Evolutionary conservation across 192 early-diverging fungal species (phyloP), one percentile per base, ranked within the genome.

Genomic region (Podochytrium sp.): DNA sequence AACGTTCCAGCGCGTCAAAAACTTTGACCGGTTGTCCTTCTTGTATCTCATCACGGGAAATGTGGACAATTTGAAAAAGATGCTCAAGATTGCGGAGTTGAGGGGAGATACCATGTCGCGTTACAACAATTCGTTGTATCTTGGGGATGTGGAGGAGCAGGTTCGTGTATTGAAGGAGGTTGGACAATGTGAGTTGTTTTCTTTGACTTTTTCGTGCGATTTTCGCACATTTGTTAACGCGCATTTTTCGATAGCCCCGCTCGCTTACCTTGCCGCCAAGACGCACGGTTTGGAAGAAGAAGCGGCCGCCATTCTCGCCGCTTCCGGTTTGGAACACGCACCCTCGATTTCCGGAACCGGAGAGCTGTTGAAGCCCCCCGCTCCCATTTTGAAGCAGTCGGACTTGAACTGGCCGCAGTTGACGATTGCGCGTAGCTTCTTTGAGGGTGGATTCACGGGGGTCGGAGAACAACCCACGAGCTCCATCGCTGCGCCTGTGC

Each of bases 331-430:
- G 16, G 64, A 67, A 6, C 29, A 51, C 35, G 62, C 23, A 29
- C 81, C 86, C 18, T 91, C 87, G 20, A 78, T 91, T 3, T 85
- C 73, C n/a, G 33, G 79, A 35, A 80, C 81, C 1, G 79, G 87
- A 1, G 71, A 84, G 43, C 78, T 95, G 18, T 82, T 95, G 38
- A 80, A 84, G 51, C 85, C 92, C 23, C 86, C 91, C 0, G 85
- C 85, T 52, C 94, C 96, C 16, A 76, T 94, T n/a, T 76, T 90
- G 52, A 79, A 84, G 38, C 87, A 92, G 14, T 73, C 82, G 42
- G 93, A 98, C 74, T 77, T 87, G 42, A 95, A 98, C 85, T 99
- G 96, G 98, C 96, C 98, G 7, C 86, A 90, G 70, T 85, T 98
- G 69, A 86, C 91, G 3, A 92, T 96, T 18, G 86, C 91, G 32